Evolutionary conservation across 352 stramenopile species (phyloP), one percentile per base, ranked within the genome.

Genomic region (Phytophthora macrochlamydospora): DNA sequence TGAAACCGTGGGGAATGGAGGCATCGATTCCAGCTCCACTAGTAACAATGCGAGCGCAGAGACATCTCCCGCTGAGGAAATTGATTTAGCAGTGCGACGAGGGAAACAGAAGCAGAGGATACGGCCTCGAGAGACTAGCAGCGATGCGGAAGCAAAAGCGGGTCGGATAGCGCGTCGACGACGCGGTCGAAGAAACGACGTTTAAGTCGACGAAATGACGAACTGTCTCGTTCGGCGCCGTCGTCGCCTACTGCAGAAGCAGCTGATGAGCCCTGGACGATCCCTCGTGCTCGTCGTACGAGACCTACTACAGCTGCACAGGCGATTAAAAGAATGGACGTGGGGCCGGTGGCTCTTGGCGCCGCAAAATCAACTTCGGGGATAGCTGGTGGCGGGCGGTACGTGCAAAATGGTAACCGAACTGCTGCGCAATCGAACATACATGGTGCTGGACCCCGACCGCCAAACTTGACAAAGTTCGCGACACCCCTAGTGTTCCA

Each of bases 361-460:
- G 69, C 79, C 30, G 55, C 51, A 0, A 72, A 43, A 14, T 65
- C 70, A 56, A 14, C 65, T 40, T 56, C 50, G 29, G 77, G 52
- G 37, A 59, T 74, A n/a, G 44, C 59, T 4, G 78, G 76, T 56
- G 84, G 84, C 30, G 83, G 84, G 31, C 65, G 84, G 49, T 93
- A 93, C 56, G 81, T 93, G 14, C 78, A 87, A 38, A 91, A 81
- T 32, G 82, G 82, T 42, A 93, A 87, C 55, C 79, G 81, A 44
- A 55, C 68, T 2, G 44, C 52, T 7, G 32, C 37, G 4, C 60
- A 81, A 29, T 65, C 66, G 3, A 65, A 55, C 24, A n/a, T 49
- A 2, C 55, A 37, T 0, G 51, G 61, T 12, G 43, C 66, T 3
- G 60, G 71, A 33, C 14, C 52, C 57, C 70, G 64, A 46, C 42